Evolutionary conservation across 495 filamentous ascomycete species (phyloP).

Genomic region (Neurospora tetraspora): DNA sequence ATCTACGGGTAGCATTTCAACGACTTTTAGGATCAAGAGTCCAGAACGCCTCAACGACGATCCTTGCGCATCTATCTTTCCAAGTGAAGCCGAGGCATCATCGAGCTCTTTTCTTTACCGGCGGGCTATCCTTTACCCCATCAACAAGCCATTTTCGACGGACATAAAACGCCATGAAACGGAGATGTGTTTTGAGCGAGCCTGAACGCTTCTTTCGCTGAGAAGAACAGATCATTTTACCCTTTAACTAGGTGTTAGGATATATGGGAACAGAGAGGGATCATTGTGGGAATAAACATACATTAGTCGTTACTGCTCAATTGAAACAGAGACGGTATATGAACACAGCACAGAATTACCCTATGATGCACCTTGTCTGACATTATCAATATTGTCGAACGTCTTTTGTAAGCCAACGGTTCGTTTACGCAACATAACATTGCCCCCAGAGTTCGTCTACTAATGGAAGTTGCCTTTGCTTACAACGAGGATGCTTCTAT

Average conservation of each 20-base stretch:
- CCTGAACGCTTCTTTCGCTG: background rate
- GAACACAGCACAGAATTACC: background rate
- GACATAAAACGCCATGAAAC: background rate
- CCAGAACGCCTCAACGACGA: background rate
- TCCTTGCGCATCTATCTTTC: background rate
- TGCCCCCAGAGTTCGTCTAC: background rate
- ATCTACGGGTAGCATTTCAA: background rate
- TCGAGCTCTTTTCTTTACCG: background rate
- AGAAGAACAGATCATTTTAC: background rate
- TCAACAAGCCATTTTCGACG: background rate
- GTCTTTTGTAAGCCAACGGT: background rate
- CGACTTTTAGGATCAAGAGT: background rate
- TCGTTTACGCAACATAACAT: background rate
- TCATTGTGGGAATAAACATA: background rate
- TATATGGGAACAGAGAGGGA: background rate
- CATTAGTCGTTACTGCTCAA: background rate
- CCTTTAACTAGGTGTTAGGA: background rate
- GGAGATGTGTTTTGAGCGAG: background rate
- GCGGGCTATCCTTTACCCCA: background rate
- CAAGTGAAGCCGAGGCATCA: background rate
- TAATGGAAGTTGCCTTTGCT: background rate
- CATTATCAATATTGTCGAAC: background rate
- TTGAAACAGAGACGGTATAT: background rate
- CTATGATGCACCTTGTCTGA: background rate
- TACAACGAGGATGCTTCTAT: background rate